Base-by-base conservation (phyloP, 768 basidiomycete genomes). In the Termitomyces sp. region DNA sequence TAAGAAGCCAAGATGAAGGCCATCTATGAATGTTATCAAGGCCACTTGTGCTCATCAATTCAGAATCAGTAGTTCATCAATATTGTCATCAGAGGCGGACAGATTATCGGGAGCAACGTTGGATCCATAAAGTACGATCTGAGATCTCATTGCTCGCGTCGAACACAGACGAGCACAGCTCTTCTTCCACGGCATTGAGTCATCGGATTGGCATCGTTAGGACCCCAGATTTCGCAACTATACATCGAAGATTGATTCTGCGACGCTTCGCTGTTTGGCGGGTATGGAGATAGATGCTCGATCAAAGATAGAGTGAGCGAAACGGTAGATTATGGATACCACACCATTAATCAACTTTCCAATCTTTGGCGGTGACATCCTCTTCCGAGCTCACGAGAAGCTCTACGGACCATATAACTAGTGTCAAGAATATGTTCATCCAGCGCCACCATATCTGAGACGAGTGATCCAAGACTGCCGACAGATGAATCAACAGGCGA, bases 381-480 rank as follows among this genome's bases (percentile, higher is more conserved):
- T 88, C 87, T 46, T 84, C 88, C n/a, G 80, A 80, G 71, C 85
- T 84, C 53, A 93, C 88, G 30, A 88, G 68, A 45, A 93, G 77
- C 69, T 93, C 91, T 22, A 93, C 74, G 11, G 87, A 83, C 91
- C 92, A 93, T 41, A 92, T 79, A 24, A 85, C 75, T 28, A 93
- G 77, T 4, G 89, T 92, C 69, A 93, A 87, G 73, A 92, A 90
- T 34, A 93, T 85, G 65, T 90, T 90, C 75, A 87, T 85, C 90
- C 91, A 93, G 58, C 91, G 80, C 88, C 91, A 93, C 91, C 91
- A 93, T 47, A 92, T 82, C 65, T 93, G 91, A n/a, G 89, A 90
- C 19, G 90, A 88, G 64, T 90, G 87, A 63, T 93, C 91, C 51
- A 93, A 74, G 44, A 93, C 91, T 92, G 51, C 5, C 45, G 34